Conservation (phyloP, 2,329 filamentous ascomycete genomes). For the Ophiognomonia clavigignenti-juglandacearum region DNA sequence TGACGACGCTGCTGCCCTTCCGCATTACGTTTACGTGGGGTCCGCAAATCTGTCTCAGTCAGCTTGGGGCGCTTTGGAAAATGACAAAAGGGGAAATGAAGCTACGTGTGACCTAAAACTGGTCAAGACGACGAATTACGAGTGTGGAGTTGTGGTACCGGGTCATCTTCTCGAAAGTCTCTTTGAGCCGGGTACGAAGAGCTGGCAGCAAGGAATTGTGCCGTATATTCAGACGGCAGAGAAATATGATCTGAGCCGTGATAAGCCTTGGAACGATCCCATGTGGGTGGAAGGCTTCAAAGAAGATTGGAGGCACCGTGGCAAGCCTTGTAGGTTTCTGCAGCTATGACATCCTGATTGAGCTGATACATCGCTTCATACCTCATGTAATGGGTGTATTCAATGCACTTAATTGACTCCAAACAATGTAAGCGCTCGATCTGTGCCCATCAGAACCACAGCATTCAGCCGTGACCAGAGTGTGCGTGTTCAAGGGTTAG, state of each 20-base stretch:
- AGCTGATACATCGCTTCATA: too few species aligned
- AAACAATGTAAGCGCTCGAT: too few species aligned
- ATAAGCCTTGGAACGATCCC: conserved; percentile 21
- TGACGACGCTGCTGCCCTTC: background rate
- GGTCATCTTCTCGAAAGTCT: conserved; percentile 17
- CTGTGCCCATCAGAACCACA: too few species aligned
- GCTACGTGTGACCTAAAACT: conserved; percentile 20
- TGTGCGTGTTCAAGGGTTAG: background rate
- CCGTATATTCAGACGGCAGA: conserved; percentile 16
- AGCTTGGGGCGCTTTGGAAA: conserved; percentile 20
- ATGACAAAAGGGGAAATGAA: conserved; percentile 20
- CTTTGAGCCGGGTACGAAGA: conserved; percentile 18
- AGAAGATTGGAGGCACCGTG: background rate
- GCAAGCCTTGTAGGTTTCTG: background rate
- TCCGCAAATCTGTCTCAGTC: conserved; percentile 22
- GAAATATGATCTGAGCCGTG: conserved; percentile 15
- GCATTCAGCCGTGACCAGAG: too few species aligned
- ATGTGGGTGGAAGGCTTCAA: conserved; percentile 16
- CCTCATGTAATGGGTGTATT: too few species aligned
- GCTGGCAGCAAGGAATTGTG: conserved; percentile 21
- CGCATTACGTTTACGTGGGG: conserved; percentile 23
- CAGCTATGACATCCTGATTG: background rate
- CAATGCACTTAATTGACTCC: too few species aligned
- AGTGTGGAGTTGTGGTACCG: conserved; percentile 22
- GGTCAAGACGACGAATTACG: conserved; percentile 20